Evolutionary conservation across 2,329 filamentous ascomycete species (phyloP), one percentile per base, ranked within the genome.

Genomic region (Exophiala xenobiotica): DNA sequence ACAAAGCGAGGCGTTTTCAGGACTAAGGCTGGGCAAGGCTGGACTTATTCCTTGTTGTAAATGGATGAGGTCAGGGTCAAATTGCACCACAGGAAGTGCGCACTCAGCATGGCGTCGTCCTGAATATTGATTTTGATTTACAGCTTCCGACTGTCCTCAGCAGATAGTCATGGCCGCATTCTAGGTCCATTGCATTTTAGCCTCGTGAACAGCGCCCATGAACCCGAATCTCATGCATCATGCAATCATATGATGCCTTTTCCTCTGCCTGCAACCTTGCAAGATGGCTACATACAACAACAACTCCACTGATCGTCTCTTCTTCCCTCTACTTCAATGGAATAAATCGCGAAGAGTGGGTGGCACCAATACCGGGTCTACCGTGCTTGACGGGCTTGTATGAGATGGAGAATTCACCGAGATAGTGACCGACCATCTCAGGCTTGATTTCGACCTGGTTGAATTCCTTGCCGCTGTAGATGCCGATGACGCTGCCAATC

Each of bases 381-480:
- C 93, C 93, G 88, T 99, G 93, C 89, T 97, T 99, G 87, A 99
- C 93, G 72, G 93, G 93, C 82, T 91, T 91, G 89, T 99, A 99
- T 81, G 92, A 93, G 82, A 99, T 99, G 66, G 91, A 96, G 85
- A 99, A 99, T 81, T 99, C 93, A 72, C 83, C 93, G 65, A 99
- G 83, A 84, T 96, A 96, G 83, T 97, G 92, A 76, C 93, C 93
- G 78, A 99, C 93, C 93, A 99, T 99, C 85, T 99, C 93, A 69
- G 93, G 93, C 87, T 96, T 96, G 82, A 99, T 93, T 80, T 99
- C 93, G 69, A 99, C 91, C 85, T 96, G 92, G 87, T 99, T 99
- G 88, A 99, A 99, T 80, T 97, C 91, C 87, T 99, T 99, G 74
- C 93, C 93, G 66, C 90, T 96, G 88, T 99, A 99, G 83, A 99